Conservation (phyloP, 192 early-diverging fungal species). For the Coemansia sp. region DNA sequence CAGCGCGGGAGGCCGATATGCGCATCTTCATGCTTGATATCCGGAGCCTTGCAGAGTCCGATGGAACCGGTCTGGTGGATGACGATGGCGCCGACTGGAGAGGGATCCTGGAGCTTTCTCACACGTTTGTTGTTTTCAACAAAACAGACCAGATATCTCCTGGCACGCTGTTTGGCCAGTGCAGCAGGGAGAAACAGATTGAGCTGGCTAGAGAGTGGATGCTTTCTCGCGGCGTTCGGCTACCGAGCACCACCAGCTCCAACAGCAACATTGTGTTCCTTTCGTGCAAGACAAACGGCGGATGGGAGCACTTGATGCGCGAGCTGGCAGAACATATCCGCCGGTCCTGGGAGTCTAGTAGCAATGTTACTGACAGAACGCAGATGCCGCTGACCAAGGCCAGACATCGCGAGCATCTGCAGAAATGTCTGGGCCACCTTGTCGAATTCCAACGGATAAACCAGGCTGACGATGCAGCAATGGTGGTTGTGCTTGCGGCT, state of each 20-base stretch:
- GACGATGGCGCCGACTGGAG: conserved; percentile 16
- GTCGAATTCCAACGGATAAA: conserved; percentile 34
- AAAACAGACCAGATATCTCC: conserved; percentile 54
- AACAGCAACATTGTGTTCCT: conserved; percentile 8
- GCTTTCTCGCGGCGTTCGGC: background rate
- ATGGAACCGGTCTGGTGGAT: background rate
- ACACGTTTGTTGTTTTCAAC: conserved; percentile 66
- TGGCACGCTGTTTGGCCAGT: background rate
- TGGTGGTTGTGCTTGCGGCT: conserved; percentile 64
- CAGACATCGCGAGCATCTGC: conserved; percentile 66
- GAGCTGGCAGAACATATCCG: conserved; percentile 30
- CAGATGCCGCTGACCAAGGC: conserved; percentile 66
- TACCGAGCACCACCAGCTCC: background rate
- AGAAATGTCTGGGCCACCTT: conserved; percentile 56
- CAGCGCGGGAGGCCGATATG: conserved; percentile 59
- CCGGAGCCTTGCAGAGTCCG: background rate
- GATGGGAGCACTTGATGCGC: conserved; percentile 31
- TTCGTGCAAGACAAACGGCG: conserved; percentile 27
- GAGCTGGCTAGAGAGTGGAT: conserved; percentile 6
- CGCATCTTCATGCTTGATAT: conserved; percentile 65
- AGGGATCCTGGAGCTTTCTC: conserved; percentile 38
- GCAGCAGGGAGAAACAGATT: too few relatives aligned
- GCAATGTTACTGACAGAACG: background rate
- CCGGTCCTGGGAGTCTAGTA: conserved; percentile 19
- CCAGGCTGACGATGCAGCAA: conserved; percentile 13